Evolutionary conservation across 331 rosid genomes (phyloP).

Genomic region (Stylosanthes scabra): DNA sequence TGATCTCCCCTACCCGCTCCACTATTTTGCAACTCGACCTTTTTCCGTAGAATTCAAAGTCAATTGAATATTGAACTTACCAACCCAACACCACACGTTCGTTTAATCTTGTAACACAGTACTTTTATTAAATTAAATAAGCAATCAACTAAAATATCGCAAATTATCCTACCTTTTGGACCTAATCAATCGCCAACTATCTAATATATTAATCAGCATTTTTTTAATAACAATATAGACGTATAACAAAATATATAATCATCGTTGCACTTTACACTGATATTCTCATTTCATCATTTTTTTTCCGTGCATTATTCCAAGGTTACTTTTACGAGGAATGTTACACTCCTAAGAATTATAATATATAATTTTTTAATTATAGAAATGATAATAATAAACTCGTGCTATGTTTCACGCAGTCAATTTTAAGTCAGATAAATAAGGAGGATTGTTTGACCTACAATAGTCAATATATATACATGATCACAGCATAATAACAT

Average conservation of each 20-base stretch:
- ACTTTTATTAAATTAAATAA: neutral
- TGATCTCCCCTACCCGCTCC: neutral
- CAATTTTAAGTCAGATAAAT: too few relatives aligned
- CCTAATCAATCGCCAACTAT: neutral
- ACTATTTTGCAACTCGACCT: neutral
- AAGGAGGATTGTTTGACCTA: too few relatives aligned
- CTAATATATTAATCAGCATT: neutral
- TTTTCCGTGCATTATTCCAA: neutral
- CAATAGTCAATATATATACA: too few relatives aligned
- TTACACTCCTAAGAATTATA: too few relatives aligned
- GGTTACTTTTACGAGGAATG: too few relatives aligned
- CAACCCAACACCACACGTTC: neutral
- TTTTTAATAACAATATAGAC: neutral
- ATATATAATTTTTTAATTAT: too few relatives aligned
- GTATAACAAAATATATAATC: neutral
- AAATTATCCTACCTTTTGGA: neutral
- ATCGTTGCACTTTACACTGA: neutral
- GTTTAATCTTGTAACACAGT: neutral
- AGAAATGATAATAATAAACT: too few relatives aligned
- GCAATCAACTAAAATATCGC: neutral
- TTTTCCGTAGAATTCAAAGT: neutral
- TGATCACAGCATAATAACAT: too few relatives aligned
- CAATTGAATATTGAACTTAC: neutral
- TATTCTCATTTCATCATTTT: neutral
- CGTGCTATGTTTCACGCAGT: too few relatives aligned